Percentiles rank a stretch among this genome's conserved stretches.
Evolutionary conservation across 1,284 basidiomycete species (phyloP).

Genomic region (Amylostereum areolatum): DNA sequence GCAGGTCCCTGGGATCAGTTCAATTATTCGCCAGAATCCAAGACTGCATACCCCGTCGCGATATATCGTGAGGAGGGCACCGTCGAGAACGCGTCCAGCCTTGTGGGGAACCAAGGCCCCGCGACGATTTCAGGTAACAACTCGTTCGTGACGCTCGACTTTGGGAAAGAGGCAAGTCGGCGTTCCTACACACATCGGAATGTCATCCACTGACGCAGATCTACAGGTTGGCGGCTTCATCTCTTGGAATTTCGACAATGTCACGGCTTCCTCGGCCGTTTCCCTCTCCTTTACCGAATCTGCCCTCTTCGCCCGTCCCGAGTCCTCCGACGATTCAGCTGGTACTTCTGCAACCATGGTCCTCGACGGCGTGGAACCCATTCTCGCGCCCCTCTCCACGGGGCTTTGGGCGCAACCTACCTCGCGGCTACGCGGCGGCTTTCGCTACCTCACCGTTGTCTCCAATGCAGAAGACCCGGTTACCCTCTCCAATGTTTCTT

Average conservation of each 20-base stretch:
- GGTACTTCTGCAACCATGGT: conserved; percentile 24
- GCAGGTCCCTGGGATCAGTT: conserved; percentile 41
- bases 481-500: conserved; percentile 45
- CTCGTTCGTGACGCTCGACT: conserved; percentile 40
- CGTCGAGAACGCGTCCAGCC: conserved; percentile 26
- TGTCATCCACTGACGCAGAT: neutral
- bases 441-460: conserved; percentile 49
- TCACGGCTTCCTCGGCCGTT: conserved; percentile 27
- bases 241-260: conserved; percentile 30
- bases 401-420: conserved; percentile 47
- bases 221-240: conserved; percentile 40
- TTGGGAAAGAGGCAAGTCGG: conserved; percentile 36
- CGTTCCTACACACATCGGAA: neutral
- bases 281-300: conserved; percentile 47
- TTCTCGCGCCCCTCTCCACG: conserved; percentile 29
- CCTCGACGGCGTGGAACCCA: conserved; percentile 41
- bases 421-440: conserved; percentile 42
- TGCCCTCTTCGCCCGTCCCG: conserved; percentile 37
- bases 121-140: conserved; percentile 30
- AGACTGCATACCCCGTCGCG: conserved; percentile 30
- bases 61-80: conserved; percentile 28
- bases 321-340: conserved; percentile 38
- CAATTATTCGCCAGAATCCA: conserved; percentile 37
- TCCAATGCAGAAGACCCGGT: conserved; percentile 30
- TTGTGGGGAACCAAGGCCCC: conserved; percentile 19